These are phyloP conservation scores for Byssothecium circinans DNA, from an alignment of 2,329 filamentous ascomycete species.

Conservation along the genomic window DNA sequence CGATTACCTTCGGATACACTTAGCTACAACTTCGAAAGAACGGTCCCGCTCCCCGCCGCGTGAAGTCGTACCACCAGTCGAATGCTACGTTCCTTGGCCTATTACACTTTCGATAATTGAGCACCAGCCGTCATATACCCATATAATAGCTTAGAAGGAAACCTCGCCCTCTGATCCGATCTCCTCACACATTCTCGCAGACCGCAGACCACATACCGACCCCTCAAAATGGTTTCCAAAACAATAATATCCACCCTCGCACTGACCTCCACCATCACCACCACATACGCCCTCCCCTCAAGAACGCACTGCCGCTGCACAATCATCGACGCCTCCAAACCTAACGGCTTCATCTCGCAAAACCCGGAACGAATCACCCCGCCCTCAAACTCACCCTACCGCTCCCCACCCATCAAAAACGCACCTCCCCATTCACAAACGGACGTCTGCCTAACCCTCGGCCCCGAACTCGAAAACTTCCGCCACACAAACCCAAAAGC, in stretches of 20 bases:
- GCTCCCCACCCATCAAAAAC: constrained; percentile 20
- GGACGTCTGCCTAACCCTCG: constrained; percentile 28
- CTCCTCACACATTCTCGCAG: no score
- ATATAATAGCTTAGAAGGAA: no score
- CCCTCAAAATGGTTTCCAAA: constrained; percentile 1
- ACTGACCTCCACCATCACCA: constrained; percentile 8
- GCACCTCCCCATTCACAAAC: constrained; percentile 12
- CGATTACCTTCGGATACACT: neutral
- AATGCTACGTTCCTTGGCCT: neutral
- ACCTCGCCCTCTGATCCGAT: no score
- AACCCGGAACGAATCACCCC: constrained; percentile 12
- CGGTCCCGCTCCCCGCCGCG: neutral
- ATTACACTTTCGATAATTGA: neutral
- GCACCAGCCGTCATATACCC: neutral
- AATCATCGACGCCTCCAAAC: constrained; percentile 17
- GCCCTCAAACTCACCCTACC: constrained; percentile 23
- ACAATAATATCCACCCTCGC: constrained; percentile 3
- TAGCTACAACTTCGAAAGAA: neutral
- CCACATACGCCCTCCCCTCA: constrained; percentile 25
- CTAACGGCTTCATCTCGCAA: constrained; percentile 4
- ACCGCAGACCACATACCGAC: no score
- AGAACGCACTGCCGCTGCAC: constrained; percentile 35
- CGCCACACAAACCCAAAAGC: constrained; percentile 27
- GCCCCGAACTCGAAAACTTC: constrained; percentile 30
- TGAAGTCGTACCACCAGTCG: neutral